A percentile compares a stretch with the other conserved stretches of the same genome.
Evolutionary conservation across 169 alveolate genomes (phyloP).

Genomic region (Cryptosporidium meleagridis): DNA sequence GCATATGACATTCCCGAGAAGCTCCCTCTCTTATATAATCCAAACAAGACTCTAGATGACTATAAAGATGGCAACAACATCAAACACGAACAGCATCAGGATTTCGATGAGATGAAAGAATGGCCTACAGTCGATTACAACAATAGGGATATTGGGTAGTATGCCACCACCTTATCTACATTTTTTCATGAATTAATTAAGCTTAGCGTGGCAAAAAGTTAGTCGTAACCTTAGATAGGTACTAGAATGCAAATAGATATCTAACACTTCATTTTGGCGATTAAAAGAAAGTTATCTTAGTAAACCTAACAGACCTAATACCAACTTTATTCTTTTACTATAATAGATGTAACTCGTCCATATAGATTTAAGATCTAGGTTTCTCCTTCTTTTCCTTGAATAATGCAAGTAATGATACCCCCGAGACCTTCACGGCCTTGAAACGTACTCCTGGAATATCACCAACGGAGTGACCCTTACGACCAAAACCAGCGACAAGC

Average conservation of each 20-base stretch:
- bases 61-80: slow-evolving; percentile 43
- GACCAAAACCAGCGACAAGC: slow-evolving; percentile 99
- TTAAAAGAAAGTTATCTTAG: background rate
- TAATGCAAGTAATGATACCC: slow-evolving; percentile 95
- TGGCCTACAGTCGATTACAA: slow-evolving; percentile 38
- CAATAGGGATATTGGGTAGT: slow-evolving; percentile 22
- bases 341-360: slow-evolving; percentile 4
- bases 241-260: background rate
- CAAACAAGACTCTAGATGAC: background rate
- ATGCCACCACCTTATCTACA: background rate
- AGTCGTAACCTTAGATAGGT: background rate
- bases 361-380: slow-evolving; percentile 89
- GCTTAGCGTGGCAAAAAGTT: background rate
- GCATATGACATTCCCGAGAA: slow-evolving; percentile 55
- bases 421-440: slow-evolving; percentile 98
- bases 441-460: slow-evolving; percentile 99
- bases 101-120: slow-evolving; percentile 23
- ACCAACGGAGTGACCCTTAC: slow-evolving; percentile 99
- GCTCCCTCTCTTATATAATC: slow-evolving; percentile 32
- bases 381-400: slow-evolving; percentile 98
- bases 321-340: background rate
- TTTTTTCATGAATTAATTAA: background rate
- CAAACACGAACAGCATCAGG: slow-evolving; percentile 41
- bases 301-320: slow-evolving; percentile 13
- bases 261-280: background rate